A percentile compares a stretch with the other conserved stretches of the same genome.
Evolutionary conservation across 441 rosid species (phyloP).

Genomic region (Erodium texanum): DNA sequence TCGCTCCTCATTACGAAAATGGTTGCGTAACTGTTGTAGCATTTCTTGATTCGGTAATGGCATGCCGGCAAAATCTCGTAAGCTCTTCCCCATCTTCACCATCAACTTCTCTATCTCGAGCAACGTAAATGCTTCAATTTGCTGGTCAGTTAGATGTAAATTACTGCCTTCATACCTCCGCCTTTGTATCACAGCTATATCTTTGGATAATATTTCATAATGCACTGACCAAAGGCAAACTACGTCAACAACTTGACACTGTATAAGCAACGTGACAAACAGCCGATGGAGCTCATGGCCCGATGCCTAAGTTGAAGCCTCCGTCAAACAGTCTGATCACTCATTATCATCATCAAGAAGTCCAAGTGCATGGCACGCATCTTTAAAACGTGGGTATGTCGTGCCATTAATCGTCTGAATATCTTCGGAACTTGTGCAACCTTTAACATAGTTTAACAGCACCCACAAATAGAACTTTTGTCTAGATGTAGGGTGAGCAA

Average conservation of each 20-base stretch:
- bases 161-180: too few species aligned
- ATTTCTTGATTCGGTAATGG: too few species aligned
- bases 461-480: neutral
- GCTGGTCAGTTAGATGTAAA: too few species aligned
- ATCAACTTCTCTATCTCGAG: too few species aligned
- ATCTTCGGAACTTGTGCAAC: neutral
- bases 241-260: neutral
- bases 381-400: neutral
- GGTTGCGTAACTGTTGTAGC: too few species aligned
- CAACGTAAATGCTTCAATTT: too few species aligned
- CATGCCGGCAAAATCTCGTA: too few species aligned
- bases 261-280: neutral
- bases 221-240: neutral
- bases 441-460: neutral
- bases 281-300: neutral
- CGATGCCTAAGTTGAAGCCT: neutral
- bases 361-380: neutral
- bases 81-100: too few species aligned
- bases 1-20: too few species aligned
- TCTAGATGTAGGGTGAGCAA: neutral
- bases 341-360: slow-evolving; percentile 11
- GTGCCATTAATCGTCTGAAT: slow-evolving; percentile 2
- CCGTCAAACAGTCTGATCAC: slow-evolving; percentile 1
- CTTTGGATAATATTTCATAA: too few species aligned
- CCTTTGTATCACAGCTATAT: too few species aligned